Percentiles rank a stretch among this genome's conserved stretches.
Evolutionary conservation across 257 asterid species (phyloP).

Genomic region (Echium plantagineum): DNA sequence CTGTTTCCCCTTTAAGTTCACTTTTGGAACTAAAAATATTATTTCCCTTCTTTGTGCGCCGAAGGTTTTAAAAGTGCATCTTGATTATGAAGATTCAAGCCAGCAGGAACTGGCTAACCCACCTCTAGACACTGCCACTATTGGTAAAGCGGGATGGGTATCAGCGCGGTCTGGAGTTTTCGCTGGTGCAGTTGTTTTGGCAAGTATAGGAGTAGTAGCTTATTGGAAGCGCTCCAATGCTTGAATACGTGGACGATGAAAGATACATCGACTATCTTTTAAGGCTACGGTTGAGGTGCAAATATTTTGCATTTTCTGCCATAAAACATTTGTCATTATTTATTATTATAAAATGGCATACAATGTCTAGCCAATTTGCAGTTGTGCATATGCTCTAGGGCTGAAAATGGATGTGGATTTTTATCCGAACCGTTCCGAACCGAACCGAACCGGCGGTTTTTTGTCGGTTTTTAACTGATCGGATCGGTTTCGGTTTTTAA

Average conservation of each 20-base stretch:
- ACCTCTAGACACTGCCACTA: conserved; percentile 11
- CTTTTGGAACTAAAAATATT: no score
- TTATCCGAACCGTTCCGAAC: no score
- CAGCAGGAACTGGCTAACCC: conserved; percentile 14
- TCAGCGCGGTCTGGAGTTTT: conserved; percentile 31
- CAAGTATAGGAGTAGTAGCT: conserved; percentile 51
- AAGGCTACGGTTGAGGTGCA: neutral
- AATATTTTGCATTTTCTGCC: neutral
- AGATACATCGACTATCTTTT: neutral
- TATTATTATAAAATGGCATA: neutral
- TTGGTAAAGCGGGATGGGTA: conserved; percentile 21
- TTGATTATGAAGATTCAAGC: conserved; percentile 27
- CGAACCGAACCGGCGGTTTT: no score
- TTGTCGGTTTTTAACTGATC: no score
- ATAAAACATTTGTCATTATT: neutral
- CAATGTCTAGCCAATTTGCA: no score
- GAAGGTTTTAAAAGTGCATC: conserved; percentile 71
- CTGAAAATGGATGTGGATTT: no score
- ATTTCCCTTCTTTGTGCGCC: neutral
- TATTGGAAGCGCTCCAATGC: conserved; percentile 48
- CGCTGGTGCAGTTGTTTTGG: conserved; percentile 53
- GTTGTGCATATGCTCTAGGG: no score
- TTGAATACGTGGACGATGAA: conserved; percentile 13
- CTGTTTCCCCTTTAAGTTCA: no score
- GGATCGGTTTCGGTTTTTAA: no score